Percentiles rank a stretch among this genome's conserved stretches.
Conservation (phyloP, 768 basidiomycete species). For the Suillus lakei region DNA sequence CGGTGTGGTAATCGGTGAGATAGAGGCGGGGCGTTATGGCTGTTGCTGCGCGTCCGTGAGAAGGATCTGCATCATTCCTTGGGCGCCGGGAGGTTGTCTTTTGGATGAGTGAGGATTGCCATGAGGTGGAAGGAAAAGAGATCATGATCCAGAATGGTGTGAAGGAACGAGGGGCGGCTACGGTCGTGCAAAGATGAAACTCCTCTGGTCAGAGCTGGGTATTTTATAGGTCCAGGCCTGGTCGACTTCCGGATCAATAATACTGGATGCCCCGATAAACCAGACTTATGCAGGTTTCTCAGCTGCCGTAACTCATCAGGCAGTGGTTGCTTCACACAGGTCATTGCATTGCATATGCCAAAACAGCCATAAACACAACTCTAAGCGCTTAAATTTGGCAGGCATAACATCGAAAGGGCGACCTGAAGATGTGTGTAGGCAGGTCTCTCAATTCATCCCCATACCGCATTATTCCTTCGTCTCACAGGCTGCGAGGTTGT, state of each 20-base stretch:
- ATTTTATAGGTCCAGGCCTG: neutral
- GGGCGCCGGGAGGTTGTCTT: conserved; percentile 21
- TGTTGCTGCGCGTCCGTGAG: conserved; percentile 28
- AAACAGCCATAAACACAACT: neutral
- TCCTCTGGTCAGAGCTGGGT: conserved; percentile 12
- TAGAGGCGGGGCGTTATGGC: conserved; percentile 56
- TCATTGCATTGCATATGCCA: neutral
- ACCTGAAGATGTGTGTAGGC: conserved; percentile 62
- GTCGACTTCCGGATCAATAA: conserved; percentile 2
- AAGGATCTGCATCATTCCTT: conserved; percentile 11
- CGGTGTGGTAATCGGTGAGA: conserved; percentile 65
- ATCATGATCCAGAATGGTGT: conserved; percentile 26
- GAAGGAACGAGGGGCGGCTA: neutral
- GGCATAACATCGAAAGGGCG: conserved; percentile 85
- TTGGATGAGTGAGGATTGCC: conserved; percentile 32
- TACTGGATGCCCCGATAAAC: neutral
- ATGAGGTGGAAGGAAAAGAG: conserved; percentile 35
- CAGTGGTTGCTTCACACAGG: neutral
- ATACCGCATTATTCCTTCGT: neutral
- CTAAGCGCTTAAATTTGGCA: neutral
- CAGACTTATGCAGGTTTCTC: neutral
- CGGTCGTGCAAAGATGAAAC: too few species aligned
- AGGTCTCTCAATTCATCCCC: neutral
- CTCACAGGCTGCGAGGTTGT: conserved; percentile 66
- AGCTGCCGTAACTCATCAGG: neutral